Evolutionary conservation across 345 rosid species (phyloP), one percentile per base, ranked within the genome.

Genomic region (Sonneratia caseolaris): DNA sequence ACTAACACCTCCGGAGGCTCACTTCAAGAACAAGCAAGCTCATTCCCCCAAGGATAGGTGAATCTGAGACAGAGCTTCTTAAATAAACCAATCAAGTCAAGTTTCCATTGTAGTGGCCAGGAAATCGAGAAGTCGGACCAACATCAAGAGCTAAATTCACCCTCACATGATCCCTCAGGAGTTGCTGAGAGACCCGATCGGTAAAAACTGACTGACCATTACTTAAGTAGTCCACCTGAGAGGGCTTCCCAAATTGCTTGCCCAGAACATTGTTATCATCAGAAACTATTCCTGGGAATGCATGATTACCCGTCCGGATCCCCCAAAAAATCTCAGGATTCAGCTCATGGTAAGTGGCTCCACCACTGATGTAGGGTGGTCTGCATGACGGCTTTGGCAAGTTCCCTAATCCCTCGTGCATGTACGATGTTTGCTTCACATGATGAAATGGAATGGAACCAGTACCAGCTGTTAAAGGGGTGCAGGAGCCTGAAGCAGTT

Each of bases 151-250:
- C 70, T 11, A 82, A 82, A 67, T 68, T 74, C 75, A 76, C 73
- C 74, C 77, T 79, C 66, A 71, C 78, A 38, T 77, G 84, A 77
- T 87, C 88, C 81, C 79, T 78, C 70, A 81, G 72, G 62, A 89
- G 83, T 74, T 82, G 91, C 66, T 76, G 82, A 73, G 88, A 80
- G 37, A 87, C 91, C 2, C 87, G 79, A 69, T 83, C 87, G 22
- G 86, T 88, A 78, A 83, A 82, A 35, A 87, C 81, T 4, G 84
- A 83, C 75, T 82, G 87, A 66, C 87, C 88, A 70, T 84, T 83
- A 57, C 75, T 79, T 59, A 69, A 53, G 56, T 78, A 53, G 56
- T 78, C 82, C 49, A 71, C 82, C 40, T 78, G 76, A 68, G 70
- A 71, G 0, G 78, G 70, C 77, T 80, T 82, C 69, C 80, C 81